Evolutionary conservation across 2,329 filamentous ascomycete genomes (phyloP).

Genomic region (Westerdykella ornata): DNA sequence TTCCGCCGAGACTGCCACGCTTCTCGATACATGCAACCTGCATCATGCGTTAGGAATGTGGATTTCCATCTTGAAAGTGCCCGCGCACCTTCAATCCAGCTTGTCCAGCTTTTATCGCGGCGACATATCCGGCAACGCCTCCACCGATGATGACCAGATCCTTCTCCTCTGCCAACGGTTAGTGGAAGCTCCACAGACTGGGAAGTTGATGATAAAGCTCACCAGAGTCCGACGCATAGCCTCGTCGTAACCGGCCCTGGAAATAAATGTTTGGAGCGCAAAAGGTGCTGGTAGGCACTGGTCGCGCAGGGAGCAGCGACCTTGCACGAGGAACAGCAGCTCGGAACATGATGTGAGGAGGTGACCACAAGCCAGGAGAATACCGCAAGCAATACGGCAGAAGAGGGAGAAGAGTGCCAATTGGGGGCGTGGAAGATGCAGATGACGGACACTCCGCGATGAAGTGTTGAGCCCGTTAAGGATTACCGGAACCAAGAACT

Average conservation of each 20-base stretch:
- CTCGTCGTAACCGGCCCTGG: conserved; percentile 49
- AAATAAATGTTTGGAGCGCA: conserved; percentile 42
- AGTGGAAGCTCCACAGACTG: conserved; percentile 21
- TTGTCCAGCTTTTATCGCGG: conserved; percentile 97
- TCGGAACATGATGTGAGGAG: conserved; percentile 45
- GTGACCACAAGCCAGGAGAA: conserved; percentile 18
- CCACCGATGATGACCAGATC: conserved; percentile 97
- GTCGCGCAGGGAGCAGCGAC: conserved; percentile 31
- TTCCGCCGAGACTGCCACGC: conserved; percentile 88
- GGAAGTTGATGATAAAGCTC: conserved; percentile 11
- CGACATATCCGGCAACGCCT: conserved; percentile 96
- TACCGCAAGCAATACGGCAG: conserved; percentile 27
- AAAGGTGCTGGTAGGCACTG: conserved; percentile 35
- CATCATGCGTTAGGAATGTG: conserved; percentile 5
- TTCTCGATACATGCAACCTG: conserved; percentile 98
- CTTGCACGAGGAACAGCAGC: conserved; percentile 47
- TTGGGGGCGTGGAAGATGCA: conserved; percentile 26
- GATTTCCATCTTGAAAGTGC: conserved; percentile 1
- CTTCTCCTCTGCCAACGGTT: conserved; percentile 65
- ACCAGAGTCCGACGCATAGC: conserved; percentile 51
- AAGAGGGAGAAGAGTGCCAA: conserved; percentile 24
- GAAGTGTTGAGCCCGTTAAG: conserved; percentile 25
- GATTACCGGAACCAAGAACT: conserved; percentile 9
- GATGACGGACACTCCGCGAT: conserved; percentile 26
- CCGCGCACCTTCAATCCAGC: conserved; percentile 79